Base-by-base conservation (phyloP, 2,329 filamentous ascomycete species). In the Pseudocercospora fijiensis region DNA sequence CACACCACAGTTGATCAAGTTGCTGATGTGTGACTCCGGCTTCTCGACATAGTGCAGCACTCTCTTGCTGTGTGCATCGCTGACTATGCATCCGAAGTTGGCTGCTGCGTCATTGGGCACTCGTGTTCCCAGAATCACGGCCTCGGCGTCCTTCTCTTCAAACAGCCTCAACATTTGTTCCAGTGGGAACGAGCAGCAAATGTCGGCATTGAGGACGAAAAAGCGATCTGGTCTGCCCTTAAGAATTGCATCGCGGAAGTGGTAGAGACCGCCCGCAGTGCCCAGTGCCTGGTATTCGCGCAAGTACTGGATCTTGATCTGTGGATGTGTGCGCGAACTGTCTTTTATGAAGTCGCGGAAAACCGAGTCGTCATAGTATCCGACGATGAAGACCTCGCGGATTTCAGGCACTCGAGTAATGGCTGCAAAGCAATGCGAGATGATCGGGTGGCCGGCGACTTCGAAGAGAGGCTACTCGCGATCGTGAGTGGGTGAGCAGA, bases 21-120 rank as follows among this genome's bases (percentile, higher is more conserved):
- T 97, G 75, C 91, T 96, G 79, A 99, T 97, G 79, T 96, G 91
- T 61, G 90, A 92, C 80, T 99, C 94, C 70, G 95, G 95, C 84
- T 98, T 98, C 85, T 98, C 95, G 77, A 99, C 95, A 81, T 99
- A 98, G 82, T 99, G 95, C 65, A 98, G 88, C 52, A 99, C 95
- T 70, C 94, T 92, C 77, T 94, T 93, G 69, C 91, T 96, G 81
- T 97, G 92, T 49, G 90, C 83, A 78, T 99, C 95, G 61, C 91
- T 95, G 62, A 98, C 95, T 75, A 98, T 96, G 84, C 95, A 99
- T 67, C 95, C 95, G 77, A 98, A 99, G 84, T 98, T 98, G 73
- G 86, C 90, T 30, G 95, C 94, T 20, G 93, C 90, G 62, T 98
- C 94, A 75, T 96, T 91, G 76, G 88, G 88, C 63, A 98, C 92